Percentiles rank a stretch among this genome's conserved stretches.
phyloP scores from a whole-genome alignment of 139 green algal species.

The Volvox reticuliferus region DNA sequence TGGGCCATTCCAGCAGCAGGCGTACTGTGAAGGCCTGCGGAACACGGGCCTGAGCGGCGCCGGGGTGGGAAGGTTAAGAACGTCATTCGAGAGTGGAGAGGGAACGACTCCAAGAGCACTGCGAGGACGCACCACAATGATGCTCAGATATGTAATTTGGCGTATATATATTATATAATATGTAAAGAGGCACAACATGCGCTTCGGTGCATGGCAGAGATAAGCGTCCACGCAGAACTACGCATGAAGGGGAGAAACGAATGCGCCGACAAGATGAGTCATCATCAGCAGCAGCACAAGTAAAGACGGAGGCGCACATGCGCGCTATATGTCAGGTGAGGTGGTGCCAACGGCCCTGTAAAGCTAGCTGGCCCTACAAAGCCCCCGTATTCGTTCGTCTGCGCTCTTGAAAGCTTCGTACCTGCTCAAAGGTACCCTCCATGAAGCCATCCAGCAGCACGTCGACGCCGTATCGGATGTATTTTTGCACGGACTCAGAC shows the following conservation, averaged over 20 bases:
- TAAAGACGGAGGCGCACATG: background rate
- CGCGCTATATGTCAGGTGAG: background rate
- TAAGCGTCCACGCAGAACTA: too few relatives aligned
- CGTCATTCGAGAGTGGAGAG: too few relatives aligned
- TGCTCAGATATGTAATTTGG: background rate
- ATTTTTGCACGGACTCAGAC: slow-evolving; percentile 16
- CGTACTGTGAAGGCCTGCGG: background rate
- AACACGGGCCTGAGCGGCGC: background rate
- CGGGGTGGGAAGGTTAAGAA: background rate
- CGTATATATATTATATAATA: background rate
- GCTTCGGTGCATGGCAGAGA: too few relatives aligned
- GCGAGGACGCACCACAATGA: background rate
- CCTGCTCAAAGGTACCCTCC: slow-evolving; percentile 45
- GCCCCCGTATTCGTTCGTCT: background rate
- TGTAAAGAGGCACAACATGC: background rate
- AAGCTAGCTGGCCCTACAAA: background rate
- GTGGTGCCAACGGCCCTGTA: too few relatives aligned
- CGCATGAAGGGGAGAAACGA: background rate
- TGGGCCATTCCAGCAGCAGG: slow-evolving; percentile 9
- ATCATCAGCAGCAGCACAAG: background rate
- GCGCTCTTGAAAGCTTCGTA: background rate
- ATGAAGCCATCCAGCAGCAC: slow-evolving; percentile 44
- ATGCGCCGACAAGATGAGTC: background rate
- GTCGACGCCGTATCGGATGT: slow-evolving; percentile 18
- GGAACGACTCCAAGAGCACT: too few relatives aligned